Evolutionary conservation across 306 rosid genomes (phyloP).

Genomic region (Castanea sativa): DNA sequence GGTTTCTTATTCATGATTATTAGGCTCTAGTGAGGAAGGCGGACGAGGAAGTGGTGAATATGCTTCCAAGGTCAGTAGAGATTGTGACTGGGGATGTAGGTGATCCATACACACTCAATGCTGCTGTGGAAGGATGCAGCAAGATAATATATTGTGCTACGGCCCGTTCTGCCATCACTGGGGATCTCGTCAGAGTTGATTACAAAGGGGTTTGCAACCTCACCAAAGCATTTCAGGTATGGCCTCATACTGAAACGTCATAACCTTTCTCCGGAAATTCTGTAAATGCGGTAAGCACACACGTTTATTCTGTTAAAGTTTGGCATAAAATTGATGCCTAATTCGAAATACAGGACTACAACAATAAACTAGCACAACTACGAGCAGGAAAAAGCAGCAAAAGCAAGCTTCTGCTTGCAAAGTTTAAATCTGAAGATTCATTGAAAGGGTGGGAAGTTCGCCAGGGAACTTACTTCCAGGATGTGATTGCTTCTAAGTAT

Average conservation of each 20-base stretch:
- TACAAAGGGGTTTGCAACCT: conserved; percentile 79
- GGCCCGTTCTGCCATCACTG: conserved; percentile 84
- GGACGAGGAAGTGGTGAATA: conserved; percentile 57
- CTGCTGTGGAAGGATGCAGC: conserved; percentile 73
- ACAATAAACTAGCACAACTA: conserved; percentile 80
- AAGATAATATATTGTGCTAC: conserved; percentile 94
- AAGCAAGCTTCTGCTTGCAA: conserved; percentile 76
- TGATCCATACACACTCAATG: conserved; percentile 59
- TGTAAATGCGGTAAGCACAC: background rate
- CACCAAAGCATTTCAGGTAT: conserved; percentile 89
- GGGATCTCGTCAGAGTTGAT: conserved; percentile 91
- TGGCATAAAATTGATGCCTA: conserved; percentile 6
- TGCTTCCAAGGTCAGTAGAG: conserved; percentile 95
- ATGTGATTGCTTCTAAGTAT: conserved; percentile 78
- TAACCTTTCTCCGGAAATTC: background rate
- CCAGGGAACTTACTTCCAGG: conserved; percentile 89
- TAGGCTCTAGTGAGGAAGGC: conserved; percentile 88
- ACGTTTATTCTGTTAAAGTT: too few relatives aligned
- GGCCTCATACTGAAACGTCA: conserved; percentile 8
- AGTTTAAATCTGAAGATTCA: conserved; percentile 71
- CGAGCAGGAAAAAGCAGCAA: conserved; percentile 97
- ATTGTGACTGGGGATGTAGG: conserved; percentile 85
- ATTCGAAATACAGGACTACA: conserved; percentile 71
- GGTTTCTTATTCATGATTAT: conserved; percentile 1
- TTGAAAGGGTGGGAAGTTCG: conserved; percentile 83